A percentile compares a stretch with the other conserved stretches of the same genome.
Conservation (phyloP, 345 rosid species). For the Sonneratia alba region DNA sequence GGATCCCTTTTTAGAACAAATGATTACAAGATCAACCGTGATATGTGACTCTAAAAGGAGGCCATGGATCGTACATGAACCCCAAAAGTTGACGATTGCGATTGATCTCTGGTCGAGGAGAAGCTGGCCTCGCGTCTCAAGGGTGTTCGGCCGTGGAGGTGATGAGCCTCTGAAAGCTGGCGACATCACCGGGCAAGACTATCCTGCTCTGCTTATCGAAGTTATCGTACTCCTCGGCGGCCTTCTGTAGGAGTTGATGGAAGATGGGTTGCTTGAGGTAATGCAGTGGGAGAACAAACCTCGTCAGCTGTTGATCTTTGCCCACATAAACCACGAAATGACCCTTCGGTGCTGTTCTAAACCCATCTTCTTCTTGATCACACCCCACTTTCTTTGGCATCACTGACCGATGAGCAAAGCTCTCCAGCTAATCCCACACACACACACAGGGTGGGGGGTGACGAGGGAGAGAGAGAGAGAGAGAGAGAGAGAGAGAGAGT, state of each 20-base stretch:
- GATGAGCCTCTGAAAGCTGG: not conserved
- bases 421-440: too few species aligned
- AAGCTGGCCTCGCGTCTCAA: not conserved
- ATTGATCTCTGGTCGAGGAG: too few species aligned
- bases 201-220: constrained; percentile 3
- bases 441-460: too few species aligned
- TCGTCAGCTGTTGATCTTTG: not conserved
- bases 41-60: too few species aligned
- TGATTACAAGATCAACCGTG: too few species aligned
- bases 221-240: constrained; percentile 4
- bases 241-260: not conserved
- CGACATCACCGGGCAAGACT: constrained; percentile 5
- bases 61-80: too few species aligned
- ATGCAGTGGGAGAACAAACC: constrained; percentile 6
- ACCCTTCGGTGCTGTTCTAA: not conserved
- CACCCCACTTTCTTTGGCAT: not conserved
- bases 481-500: too few species aligned
- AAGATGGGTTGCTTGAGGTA: not conserved
- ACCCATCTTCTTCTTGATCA: not conserved
- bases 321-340: constrained; percentile 8
- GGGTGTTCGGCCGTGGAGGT: not conserved
- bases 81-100: too few species aligned
- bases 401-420: not conserved
- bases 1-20: too few species aligned
- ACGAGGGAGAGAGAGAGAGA: too few species aligned